A percentile compares a stretch with the other conserved stretches of the same genome.
Conservation (phyloP, 208 protist genomes). For the Acanthamoeba lenticulata region DNA sequence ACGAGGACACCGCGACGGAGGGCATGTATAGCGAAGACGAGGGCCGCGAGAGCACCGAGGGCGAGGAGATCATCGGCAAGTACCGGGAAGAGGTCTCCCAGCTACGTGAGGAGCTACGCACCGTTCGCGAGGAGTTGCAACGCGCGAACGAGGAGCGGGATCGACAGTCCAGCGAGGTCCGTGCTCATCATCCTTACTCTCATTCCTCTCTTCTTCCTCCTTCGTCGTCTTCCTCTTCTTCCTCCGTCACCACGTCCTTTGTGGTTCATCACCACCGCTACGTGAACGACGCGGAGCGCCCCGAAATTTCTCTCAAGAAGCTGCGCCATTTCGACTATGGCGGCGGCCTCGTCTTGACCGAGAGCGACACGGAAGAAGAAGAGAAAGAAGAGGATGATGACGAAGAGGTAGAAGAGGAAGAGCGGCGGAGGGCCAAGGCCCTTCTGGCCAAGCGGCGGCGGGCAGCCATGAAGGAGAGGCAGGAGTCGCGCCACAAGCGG, state of each 20-base stretch:
- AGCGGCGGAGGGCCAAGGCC: not conserved
- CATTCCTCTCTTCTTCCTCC: not conserved
- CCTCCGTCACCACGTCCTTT: not conserved
- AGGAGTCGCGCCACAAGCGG: too few relatives aligned
- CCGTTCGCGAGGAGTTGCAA: not conserved
- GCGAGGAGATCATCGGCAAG: constrained; percentile 53
- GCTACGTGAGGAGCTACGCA: constrained; percentile 33
- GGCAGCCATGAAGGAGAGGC: too few relatives aligned
- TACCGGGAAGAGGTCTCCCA: constrained; percentile 16
- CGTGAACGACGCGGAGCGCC: not conserved
- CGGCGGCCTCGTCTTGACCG: not conserved
- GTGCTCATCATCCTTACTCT: not conserved
- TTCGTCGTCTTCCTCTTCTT: not conserved
- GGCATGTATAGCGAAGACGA: constrained; percentile 57
- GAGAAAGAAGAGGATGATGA: not conserved
- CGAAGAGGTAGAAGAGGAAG: not conserved
- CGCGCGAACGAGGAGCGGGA: not conserved
- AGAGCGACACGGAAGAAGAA: not conserved
- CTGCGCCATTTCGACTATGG: not conserved
- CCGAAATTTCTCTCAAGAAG: not conserved
- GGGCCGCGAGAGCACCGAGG: not conserved
- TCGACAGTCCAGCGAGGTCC: constrained; percentile 16
- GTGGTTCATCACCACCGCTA: not conserved
- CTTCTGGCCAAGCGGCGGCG: too few relatives aligned
- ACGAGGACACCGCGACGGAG: constrained; percentile 36